Conservation (phyloP, 2,329 filamentous ascomycete genomes). For the Phialophora tarda region DNA sequence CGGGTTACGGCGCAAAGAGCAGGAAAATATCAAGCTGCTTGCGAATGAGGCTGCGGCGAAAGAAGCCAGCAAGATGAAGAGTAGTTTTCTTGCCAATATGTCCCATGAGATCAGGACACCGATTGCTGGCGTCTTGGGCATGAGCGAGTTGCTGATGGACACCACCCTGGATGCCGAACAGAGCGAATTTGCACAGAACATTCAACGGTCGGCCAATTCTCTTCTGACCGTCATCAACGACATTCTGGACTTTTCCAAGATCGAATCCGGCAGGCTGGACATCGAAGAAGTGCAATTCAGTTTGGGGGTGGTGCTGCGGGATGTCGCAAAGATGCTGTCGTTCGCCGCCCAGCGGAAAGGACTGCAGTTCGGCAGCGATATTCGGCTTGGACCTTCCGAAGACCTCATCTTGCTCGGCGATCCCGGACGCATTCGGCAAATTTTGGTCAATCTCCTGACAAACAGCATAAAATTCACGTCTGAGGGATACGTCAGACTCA, state of each 20-base stretch:
- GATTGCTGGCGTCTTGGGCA: conserved; percentile 79
- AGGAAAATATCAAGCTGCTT: conserved; percentile 71
- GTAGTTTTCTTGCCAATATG: conserved; percentile 79
- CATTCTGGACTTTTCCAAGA: conserved; percentile 81
- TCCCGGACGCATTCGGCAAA: conserved; percentile 74
- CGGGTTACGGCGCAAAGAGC: conserved; percentile 69
- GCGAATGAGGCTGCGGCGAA: conserved; percentile 79
- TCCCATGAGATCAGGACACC: conserved; percentile 80
- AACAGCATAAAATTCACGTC: conserved; percentile 78
- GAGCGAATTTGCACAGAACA: conserved; percentile 75
- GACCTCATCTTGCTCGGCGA: conserved; percentile 77
- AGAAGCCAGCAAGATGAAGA: conserved; percentile 79
- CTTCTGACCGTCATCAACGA: conserved; percentile 82
- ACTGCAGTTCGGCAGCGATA: conserved; percentile 69
- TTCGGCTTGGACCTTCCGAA: conserved; percentile 66
- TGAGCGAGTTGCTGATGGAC: conserved; percentile 75
- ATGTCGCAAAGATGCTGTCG: conserved; percentile 78
- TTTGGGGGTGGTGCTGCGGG: conserved; percentile 71
- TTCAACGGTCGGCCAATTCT: conserved; percentile 77
- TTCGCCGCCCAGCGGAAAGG: conserved; percentile 78
- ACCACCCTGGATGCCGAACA: conserved; percentile 73
- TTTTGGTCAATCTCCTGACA: conserved; percentile 77
- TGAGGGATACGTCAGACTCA: conserved; percentile 70
- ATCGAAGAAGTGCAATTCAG: conserved; percentile 83
- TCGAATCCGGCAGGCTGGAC: conserved; percentile 76